phyloP scores from a whole-genome alignment of 768 basidiomycete genomes.

The Hericium erinaceus region DNA sequence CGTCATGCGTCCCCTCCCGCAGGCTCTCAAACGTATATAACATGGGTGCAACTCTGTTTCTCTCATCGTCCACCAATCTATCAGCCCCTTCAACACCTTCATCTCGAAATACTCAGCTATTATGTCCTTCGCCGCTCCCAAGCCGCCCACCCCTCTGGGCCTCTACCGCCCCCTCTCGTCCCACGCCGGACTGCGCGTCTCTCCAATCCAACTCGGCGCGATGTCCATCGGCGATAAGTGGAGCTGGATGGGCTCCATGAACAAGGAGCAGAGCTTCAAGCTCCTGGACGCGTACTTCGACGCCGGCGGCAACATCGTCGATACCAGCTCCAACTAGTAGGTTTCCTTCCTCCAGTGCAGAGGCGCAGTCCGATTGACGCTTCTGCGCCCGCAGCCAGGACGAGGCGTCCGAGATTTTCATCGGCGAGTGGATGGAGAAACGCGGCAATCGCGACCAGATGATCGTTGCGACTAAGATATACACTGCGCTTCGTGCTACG shows the following conservation, averaged over 20 bases:
- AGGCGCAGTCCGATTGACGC: slow-evolving; percentile 28
- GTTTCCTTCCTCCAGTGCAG: neutral
- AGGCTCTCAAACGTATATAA: too few relatives aligned
- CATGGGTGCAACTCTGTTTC: too few relatives aligned
- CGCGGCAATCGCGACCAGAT: slow-evolving; percentile 26
- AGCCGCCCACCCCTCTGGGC: slow-evolving; percentile 3
- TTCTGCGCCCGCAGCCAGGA: slow-evolving; percentile 20
- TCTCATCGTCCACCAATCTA: too few relatives aligned
- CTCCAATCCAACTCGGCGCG: slow-evolving; percentile 20
- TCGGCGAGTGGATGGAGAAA: slow-evolving; percentile 31
- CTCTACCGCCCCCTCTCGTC: slow-evolving; percentile 11
- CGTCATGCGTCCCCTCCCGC: too few relatives aligned
- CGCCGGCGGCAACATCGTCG: slow-evolving; percentile 10
- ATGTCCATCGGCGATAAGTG: slow-evolving; percentile 14
- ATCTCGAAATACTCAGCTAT: too few relatives aligned
- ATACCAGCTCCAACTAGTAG: neutral
- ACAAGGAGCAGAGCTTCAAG: slow-evolving; percentile 25
- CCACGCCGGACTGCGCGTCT: slow-evolving; percentile 17
- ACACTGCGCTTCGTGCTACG: neutral
- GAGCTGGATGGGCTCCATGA: slow-evolving; percentile 27
- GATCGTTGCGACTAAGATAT: slow-evolving; percentile 18
- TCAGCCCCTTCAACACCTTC: neutral
- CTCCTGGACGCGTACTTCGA: slow-evolving; percentile 28
- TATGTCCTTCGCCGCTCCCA: neutral
- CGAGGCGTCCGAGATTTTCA: slow-evolving; percentile 21